A percentile compares a stretch with the other conserved stretches of the same genome.
These are phyloP conservation scores for Mollisiaceae sp. DNA, from an alignment of 2,329 filamentous ascomycete species.

Conservation along the genomic window DNA sequence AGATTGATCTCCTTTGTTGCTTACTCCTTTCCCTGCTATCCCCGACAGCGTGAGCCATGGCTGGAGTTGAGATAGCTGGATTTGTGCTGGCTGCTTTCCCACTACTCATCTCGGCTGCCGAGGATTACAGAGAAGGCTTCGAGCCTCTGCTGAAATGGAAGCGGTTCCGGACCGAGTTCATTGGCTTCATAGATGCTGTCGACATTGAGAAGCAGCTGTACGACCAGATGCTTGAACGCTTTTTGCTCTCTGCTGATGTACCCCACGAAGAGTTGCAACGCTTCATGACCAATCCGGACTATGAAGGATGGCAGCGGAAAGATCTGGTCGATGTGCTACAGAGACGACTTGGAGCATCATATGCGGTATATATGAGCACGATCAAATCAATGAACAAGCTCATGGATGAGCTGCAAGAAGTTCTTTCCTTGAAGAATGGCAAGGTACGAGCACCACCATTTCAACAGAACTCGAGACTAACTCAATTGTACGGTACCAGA, in stretches of 20 bases:
- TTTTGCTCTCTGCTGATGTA: slow-evolving; percentile 33
- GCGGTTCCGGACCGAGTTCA: slow-evolving; percentile 32
- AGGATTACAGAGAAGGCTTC: slow-evolving; percentile 36
- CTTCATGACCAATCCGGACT: slow-evolving; percentile 28
- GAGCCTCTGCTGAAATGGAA: slow-evolving; percentile 37
- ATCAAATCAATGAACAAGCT: slow-evolving; percentile 30
- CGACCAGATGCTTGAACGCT: slow-evolving; percentile 27
- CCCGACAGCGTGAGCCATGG: slow-evolving; percentile 20
- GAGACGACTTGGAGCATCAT: slow-evolving; percentile 28
- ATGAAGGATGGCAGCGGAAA: slow-evolving; percentile 31
- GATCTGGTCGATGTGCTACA: slow-evolving; percentile 27
- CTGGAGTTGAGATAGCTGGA: slow-evolving; percentile 34
- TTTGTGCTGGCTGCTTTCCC: slow-evolving; percentile 34
- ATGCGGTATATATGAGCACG: slow-evolving; percentile 29
- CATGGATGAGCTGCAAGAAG: slow-evolving; percentile 28
- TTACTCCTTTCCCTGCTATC: too few relatives aligned
- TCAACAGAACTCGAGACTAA: not conserved
- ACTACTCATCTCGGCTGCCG: slow-evolving; percentile 31
- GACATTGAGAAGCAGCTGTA: slow-evolving; percentile 35
- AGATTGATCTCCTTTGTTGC: too few relatives aligned
- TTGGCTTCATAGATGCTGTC: slow-evolving; percentile 33
- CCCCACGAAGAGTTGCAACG: slow-evolving; percentile 28
- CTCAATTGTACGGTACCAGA: slow-evolving; percentile 9
- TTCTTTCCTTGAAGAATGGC: slow-evolving; percentile 35
- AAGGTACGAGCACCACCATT: slow-evolving; percentile 17